These are phyloP conservation scores for Septoria linicola DNA, from an alignment of 2,329 filamentous ascomycete species.

Conservation along the genomic window DNA sequence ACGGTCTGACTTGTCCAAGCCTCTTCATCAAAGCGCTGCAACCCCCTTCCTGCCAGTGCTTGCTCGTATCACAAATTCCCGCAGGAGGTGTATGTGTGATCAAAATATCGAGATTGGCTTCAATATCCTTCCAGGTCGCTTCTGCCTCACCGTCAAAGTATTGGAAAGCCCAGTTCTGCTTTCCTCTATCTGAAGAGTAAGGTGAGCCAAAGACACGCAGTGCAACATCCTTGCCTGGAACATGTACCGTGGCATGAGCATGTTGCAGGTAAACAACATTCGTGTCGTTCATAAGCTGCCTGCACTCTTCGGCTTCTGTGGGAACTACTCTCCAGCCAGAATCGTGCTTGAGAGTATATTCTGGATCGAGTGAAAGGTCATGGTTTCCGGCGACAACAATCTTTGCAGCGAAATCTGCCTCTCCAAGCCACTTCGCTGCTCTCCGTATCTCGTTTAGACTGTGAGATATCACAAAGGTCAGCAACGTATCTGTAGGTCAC, in stretches of 20 bases:
- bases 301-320: conserved; percentile 55
- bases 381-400: conserved; percentile 76
- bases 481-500: too few relatives aligned
- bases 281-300: conserved; percentile 51
- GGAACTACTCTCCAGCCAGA: conserved; percentile 26
- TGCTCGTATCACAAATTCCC: conserved; percentile 55
- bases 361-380: conserved; percentile 65
- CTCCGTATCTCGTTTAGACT: conserved; percentile 55
- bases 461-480: too few relatives aligned
- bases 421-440: conserved; percentile 65
- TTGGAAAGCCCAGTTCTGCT: conserved; percentile 63
- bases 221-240: conserved; percentile 60
- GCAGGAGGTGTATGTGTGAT: conserved; percentile 69
- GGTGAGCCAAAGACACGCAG: conserved; percentile 73
- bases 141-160: conserved; percentile 50
- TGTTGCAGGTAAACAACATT: conserved; percentile 67
- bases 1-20: conserved; percentile 62
- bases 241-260: conserved; percentile 52
- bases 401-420: conserved; percentile 66
- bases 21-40: conserved; percentile 60
- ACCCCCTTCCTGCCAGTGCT: conserved; percentile 50
- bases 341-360: conserved; percentile 33
- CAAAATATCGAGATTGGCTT: conserved; percentile 62
- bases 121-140: conserved; percentile 61
- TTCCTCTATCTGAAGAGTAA: conserved; percentile 51